Percentiles rank a stretch among this genome's conserved stretches.
phyloP scores from a whole-genome alignment of 2,329 filamentous ascomycete species.

The Cryphonectria radicalis region DNA sequence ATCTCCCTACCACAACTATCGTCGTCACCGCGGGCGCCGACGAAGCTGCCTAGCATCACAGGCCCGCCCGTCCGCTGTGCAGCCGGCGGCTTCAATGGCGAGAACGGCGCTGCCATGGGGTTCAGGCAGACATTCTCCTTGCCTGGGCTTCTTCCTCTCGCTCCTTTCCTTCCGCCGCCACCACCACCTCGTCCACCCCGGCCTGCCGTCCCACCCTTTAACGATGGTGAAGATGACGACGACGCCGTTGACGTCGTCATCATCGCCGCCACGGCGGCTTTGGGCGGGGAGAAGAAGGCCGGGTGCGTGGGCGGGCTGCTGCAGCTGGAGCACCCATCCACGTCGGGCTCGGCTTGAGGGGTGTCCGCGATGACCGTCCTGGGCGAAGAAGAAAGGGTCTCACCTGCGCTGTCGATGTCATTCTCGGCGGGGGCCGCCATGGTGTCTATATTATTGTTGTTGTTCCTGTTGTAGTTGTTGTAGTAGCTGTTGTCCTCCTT shows the following conservation, averaged over 20 bases:
- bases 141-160: not conserved
- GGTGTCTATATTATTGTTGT: not conserved
- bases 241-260: not conserved
- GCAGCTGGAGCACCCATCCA: constrained; percentile 16
- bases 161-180: not conserved
- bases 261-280: too few relatives aligned
- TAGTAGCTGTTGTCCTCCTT: not conserved
- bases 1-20: not conserved
- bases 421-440: not conserved
- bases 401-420: constrained; percentile 24
- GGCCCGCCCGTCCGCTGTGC: constrained; percentile 7
- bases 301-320: constrained; percentile 27
- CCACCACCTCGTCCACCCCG: not conserved
- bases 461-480: not conserved
- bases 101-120: constrained; percentile 27
- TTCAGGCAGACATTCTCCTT: constrained; percentile 26
- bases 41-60: constrained; percentile 23
- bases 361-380: not conserved
- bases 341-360: constrained; percentile 14
- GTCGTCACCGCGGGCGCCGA: not conserved
- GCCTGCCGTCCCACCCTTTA: not conserved
- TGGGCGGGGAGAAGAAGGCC: constrained; percentile 18
- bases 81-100: constrained; percentile 12
- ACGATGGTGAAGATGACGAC: not conserved
- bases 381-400: constrained; percentile 13